Evolutionary conservation across 2,329 filamentous ascomycete genomes (phyloP), one percentile per base, ranked within the genome.

Genomic region (Tetracladium maxilliforme): DNA sequence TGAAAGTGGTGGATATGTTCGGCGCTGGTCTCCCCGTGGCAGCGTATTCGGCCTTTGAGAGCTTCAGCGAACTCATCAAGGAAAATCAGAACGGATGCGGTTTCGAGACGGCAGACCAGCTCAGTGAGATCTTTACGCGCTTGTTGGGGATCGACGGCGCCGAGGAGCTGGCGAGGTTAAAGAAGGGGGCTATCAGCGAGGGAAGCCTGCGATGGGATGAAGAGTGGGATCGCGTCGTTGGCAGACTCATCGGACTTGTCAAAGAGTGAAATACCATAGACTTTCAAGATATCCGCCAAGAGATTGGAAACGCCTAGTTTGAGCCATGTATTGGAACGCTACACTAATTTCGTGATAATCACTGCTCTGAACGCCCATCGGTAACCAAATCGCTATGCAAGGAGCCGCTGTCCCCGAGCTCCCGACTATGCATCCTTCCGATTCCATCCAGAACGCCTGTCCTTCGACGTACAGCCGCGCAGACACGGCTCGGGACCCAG

Each of bases 1-100:
- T 98, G 90, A 98, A 98, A 53, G 84, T 98, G 2, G 86, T 98
- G 10, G 90, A 98, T 47, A 94, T 98, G 86, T 95, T 98, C 47
- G 90, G 90, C 3, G 79, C 86, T 0, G 90, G 87, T 0, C 56
- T 98, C 15, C 90, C 90, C 0, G 90, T 98, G 1, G 74, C 77
- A 0, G 87, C 84, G 4, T 95, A 90, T 63, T 70, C 69, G 14
- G 65, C 67, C 3, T 98, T 92, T 43, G 74, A 86, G 44, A 87
- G 86, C 33, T 93, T 92, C 63, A 60, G 69, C 3, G 90, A 98
- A 53, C 57, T 98, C n/a, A 80, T 98, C 14, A 76, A 67, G 26
- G 86, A 95, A 41, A 78, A 80, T 0, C 60, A 73, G 19, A 95
- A 95, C 44, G 90, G 90, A 2, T 67, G 69, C 38, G 86, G 90